Evolutionary conservation across 106 monocot species (phyloP).

Genomic region (Dioscorea zingiberensis): DNA sequence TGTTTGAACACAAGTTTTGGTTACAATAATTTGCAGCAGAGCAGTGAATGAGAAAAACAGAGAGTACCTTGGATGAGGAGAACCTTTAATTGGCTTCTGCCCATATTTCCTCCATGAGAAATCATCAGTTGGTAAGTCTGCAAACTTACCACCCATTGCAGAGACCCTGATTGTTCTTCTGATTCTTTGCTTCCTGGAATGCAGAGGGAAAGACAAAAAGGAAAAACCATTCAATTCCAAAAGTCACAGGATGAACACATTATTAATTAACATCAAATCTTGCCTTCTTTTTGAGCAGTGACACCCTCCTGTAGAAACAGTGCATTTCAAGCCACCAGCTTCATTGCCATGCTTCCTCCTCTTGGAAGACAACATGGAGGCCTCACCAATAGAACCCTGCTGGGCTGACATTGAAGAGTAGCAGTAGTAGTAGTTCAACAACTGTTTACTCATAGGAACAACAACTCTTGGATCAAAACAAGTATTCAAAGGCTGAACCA

Average conservation of each 20-base stretch:
- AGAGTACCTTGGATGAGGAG: conserved; percentile 21
- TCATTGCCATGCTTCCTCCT: conserved; percentile 5
- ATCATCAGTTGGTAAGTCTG: conserved; percentile 17
- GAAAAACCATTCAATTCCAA: neutral
- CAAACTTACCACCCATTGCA: conserved; percentile 7
- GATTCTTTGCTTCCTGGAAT: conserved; percentile 9
- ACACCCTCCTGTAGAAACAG: conserved; percentile 12
- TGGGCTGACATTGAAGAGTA: conserved; percentile 3
- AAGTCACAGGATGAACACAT: neutral
- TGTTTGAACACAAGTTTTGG: no score
- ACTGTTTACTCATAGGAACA: conserved; percentile 4
- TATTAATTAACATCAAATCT: neutral
- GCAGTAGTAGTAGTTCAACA: conserved; percentile 8
- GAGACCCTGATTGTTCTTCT: conserved; percentile 20
- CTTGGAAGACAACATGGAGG: conserved; percentile 4
- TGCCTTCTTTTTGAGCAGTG: conserved; percentile 24
- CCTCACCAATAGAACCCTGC: neutral
- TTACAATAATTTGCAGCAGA: no score
- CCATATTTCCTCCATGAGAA: conserved; percentile 23
- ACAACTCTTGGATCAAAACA: no score
- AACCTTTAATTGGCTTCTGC: conserved; percentile 28
- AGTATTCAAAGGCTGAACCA: no score
- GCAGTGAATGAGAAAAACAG: no score
- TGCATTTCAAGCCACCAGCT: conserved; percentile 3
- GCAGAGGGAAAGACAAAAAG: neutral